Percentiles rank a stretch among this genome's conserved stretches.
Evolutionary conservation across 1,284 basidiomycete species (phyloP).

Genomic region (Sparassis latifolia): DNA sequence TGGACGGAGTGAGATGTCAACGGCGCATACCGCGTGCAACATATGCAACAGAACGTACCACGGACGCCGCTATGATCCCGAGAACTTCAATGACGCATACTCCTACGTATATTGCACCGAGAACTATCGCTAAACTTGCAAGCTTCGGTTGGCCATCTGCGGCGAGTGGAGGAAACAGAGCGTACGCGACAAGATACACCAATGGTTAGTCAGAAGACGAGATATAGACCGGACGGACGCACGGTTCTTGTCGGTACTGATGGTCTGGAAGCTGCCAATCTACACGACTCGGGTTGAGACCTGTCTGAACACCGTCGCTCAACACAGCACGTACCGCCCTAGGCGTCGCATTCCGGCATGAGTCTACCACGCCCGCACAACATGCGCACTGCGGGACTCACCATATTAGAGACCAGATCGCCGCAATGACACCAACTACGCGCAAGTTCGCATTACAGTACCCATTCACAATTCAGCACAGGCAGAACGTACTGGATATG

Average conservation of each 20-base stretch:
- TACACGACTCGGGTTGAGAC: slow-evolving; percentile 16
- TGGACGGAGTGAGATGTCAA: too few species aligned
- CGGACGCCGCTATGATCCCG: slow-evolving; percentile 45
- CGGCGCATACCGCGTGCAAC: not conserved
- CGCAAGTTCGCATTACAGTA: not conserved
- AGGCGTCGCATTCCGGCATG: slow-evolving; percentile 7
- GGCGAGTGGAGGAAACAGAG: not conserved
- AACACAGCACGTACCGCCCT: slow-evolving; percentile 44
- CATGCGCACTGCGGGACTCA: slow-evolving; percentile 19
- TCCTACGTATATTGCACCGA: slow-evolving; percentile 49
- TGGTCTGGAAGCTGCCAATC: slow-evolving; percentile 56
- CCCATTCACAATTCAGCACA: not conserved
- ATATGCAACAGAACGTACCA: slow-evolving; percentile 37
- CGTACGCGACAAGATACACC: not conserved
- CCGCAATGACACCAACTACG: slow-evolving; percentile 40
- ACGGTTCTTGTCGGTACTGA: slow-evolving; percentile 42
- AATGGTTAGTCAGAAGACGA: not conserved
- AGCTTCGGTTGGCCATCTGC: slow-evolving; percentile 44
- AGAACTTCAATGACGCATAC: slow-evolving; percentile 51
- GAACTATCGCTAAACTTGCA: slow-evolving; percentile 50
- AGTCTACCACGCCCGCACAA: not conserved
- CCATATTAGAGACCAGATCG: slow-evolving; percentile 57
- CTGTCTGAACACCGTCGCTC: too few species aligned
- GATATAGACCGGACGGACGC: slow-evolving; percentile 18
- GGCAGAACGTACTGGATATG: slow-evolving; percentile 38